These are phyloP conservation scores for Penicillium hordei DNA, from an alignment of 2,329 filamentous ascomycete species.

Conservation along the genomic window DNA sequence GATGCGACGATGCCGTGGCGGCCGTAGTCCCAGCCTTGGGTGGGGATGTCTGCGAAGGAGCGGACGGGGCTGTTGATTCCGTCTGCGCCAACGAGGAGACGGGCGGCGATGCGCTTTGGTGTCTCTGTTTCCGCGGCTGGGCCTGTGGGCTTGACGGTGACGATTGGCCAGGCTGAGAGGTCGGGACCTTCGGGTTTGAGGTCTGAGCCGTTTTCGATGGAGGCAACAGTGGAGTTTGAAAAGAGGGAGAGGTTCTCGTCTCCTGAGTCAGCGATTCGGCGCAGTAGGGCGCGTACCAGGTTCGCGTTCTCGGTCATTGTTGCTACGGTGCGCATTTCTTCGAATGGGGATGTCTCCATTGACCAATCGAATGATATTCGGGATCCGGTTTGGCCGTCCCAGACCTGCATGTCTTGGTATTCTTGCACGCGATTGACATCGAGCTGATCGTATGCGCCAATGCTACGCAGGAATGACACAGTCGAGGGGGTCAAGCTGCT, in stretches of 20 bases:
- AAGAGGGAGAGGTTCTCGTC: constrained; percentile 62
- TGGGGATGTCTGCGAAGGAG: constrained; percentile 80
- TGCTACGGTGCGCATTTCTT: constrained; percentile 67
- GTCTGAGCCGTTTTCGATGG: constrained; percentile 71
- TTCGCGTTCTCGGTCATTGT: constrained; percentile 98
- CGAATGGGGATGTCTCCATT: constrained; percentile 46
- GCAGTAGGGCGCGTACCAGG: constrained; percentile 74
- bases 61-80: constrained; percentile 93
- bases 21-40: constrained; percentile 89
- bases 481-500: constrained; percentile 91
- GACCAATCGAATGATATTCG: constrained; percentile 85
- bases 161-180: constrained; percentile 81
- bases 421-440: constrained; percentile 72
- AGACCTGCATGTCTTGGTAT: constrained; percentile 97
- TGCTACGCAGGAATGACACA: constrained; percentile 74
- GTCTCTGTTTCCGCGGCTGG: constrained; percentile 19
- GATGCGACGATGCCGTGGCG: constrained; percentile 91
- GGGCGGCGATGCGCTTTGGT: constrained; percentile 66
- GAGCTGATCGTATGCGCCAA: constrained; percentile 82
- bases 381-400: constrained; percentile 88
- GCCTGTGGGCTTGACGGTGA: constrained; percentile 64
- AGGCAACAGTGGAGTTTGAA: constrained; percentile 73
- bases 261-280: constrained; percentile 67
- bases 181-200: constrained; percentile 66
- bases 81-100: constrained; percentile 88